phyloP scores from a whole-genome alignment of 139 green algal genomes.

The Chlorella sp. region DNA sequence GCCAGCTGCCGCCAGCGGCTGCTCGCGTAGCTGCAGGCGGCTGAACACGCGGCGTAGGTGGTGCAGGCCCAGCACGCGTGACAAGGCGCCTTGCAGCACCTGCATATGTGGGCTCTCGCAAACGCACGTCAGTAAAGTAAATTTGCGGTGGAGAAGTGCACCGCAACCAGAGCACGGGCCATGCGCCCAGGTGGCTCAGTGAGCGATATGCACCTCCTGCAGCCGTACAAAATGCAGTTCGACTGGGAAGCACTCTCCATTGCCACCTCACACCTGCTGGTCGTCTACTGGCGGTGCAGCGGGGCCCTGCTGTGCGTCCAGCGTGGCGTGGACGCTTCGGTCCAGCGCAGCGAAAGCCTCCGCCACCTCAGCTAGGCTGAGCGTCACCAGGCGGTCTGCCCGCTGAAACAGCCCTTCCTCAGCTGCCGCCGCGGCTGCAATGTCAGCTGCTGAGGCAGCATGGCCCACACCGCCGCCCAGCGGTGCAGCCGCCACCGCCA shows the following conservation, averaged over 20 bases:
- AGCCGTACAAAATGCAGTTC: too few relatives aligned
- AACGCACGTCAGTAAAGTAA: too few relatives aligned
- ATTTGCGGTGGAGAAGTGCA: too few relatives aligned
- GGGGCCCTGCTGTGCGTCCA: slow-evolving; percentile 33
- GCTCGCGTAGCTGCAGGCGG: slow-evolving; percentile 13
- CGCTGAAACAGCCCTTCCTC: slow-evolving; percentile 37
- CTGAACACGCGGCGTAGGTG: slow-evolving; percentile 26
- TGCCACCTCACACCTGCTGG: not conserved
- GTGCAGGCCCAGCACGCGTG: slow-evolving; percentile 15
- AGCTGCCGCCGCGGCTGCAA: not conserved
- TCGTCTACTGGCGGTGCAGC: not conserved
- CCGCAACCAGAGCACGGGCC: too few relatives aligned
- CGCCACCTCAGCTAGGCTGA: slow-evolving; percentile 9
- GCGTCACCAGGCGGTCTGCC: not conserved
- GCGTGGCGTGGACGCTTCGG: slow-evolving; percentile 3
- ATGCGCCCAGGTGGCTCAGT: too few relatives aligned
- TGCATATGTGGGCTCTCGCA: not conserved
- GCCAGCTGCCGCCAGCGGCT: not conserved
- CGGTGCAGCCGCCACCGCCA: too few relatives aligned
- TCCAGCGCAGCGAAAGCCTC: slow-evolving; percentile 28
- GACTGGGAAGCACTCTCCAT: too few relatives aligned
- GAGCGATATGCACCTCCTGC: too few relatives aligned
- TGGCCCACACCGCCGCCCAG: not conserved
- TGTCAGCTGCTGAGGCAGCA: not conserved
- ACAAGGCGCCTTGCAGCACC: slow-evolving; percentile 18